These are phyloP conservation scores for Hymenoscyphus fructigenus DNA, from an alignment of 2,329 filamentous ascomycete genomes.

Conservation along the genomic window DNA sequence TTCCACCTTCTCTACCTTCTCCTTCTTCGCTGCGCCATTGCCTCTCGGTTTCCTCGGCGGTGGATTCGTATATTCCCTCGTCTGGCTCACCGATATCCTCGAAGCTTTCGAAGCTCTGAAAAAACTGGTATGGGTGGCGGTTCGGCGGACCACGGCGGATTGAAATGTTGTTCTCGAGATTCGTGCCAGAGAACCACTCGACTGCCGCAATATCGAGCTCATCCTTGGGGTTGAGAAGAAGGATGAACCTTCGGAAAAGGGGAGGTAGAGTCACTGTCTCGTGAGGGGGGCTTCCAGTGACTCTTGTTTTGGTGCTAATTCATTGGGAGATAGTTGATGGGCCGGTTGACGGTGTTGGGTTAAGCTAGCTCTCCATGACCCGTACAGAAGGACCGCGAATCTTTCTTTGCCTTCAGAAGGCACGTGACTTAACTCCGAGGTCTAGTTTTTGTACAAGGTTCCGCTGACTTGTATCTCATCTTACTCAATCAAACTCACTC, in stretches of 20 bases:
- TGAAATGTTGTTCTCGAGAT: constrained; percentile 57
- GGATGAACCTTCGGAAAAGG: constrained; percentile 3
- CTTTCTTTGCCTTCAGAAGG: not conserved
- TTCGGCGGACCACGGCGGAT: constrained; percentile 47
- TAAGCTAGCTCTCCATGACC: not conserved
- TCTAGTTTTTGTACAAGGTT: not conserved
- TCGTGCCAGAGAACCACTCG: constrained; percentile 64
- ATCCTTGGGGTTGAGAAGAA: constrained; percentile 46
- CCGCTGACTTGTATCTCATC: not conserved
- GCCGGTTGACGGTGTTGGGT: not conserved
- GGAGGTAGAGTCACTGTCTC: constrained; percentile 22
- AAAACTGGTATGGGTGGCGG: constrained; percentile 42
- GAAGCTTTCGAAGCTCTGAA: constrained; percentile 40
- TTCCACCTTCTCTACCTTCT: constrained; percentile 21
- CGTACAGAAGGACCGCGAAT: not conserved
- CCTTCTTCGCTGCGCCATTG: constrained; percentile 10
- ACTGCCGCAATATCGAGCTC: constrained; percentile 66
- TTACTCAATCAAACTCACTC: not conserved
- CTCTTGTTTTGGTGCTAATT: constrained; percentile 22
- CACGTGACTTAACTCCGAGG: constrained; percentile 3
- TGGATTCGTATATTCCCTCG: constrained; percentile 25
- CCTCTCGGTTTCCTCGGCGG: constrained; percentile 20
- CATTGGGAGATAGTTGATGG: constrained; percentile 16
- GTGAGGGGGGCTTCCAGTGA: constrained; percentile 19
- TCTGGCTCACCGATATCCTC: constrained; percentile 32